Conservation (phyloP, 139 green algal species). For the Picochlorum sp. region DNA sequence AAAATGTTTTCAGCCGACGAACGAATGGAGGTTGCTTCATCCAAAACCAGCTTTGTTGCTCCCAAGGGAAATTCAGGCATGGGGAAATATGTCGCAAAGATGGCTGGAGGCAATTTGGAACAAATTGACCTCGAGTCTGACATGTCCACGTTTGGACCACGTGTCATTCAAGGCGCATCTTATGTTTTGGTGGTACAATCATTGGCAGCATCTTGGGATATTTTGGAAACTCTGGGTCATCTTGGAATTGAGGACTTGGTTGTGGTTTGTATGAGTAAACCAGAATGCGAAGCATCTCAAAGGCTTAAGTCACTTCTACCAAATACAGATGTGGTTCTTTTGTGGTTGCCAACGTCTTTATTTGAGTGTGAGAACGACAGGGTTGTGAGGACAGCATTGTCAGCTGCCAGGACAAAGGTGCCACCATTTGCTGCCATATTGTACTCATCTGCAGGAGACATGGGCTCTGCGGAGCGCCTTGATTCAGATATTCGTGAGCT, state of each 20-base stretch:
- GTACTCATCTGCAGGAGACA: not conserved
- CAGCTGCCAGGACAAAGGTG: too few species aligned
- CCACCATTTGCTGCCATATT: constrained; percentile 23
- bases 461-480: too few species aligned
- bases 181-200: too few species aligned
- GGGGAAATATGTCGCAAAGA: not conserved
- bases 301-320: not conserved
- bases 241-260: not conserved
- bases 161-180: too few species aligned
- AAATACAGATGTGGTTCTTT: constrained; percentile 3
- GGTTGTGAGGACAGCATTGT: constrained; percentile 18
- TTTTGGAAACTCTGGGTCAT: too few species aligned
- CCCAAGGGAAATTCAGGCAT: not conserved
- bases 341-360: constrained; percentile 3
- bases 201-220: too few species aligned
- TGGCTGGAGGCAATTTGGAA: not conserved
- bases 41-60: not conserved
- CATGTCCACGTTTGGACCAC: too few species aligned
- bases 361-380: not conserved
- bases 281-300: not conserved
- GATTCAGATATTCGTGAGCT: too few species aligned
- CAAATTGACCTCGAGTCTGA: too few species aligned
- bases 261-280: not conserved
- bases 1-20: constrained; percentile 20
- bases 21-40: not conserved